A percentile compares a stretch with the other conserved stretches of the same genome.
phyloP scores from a whole-genome alignment of 768 basidiomycete species.

The Phanerodontia chrysosporium region DNA sequence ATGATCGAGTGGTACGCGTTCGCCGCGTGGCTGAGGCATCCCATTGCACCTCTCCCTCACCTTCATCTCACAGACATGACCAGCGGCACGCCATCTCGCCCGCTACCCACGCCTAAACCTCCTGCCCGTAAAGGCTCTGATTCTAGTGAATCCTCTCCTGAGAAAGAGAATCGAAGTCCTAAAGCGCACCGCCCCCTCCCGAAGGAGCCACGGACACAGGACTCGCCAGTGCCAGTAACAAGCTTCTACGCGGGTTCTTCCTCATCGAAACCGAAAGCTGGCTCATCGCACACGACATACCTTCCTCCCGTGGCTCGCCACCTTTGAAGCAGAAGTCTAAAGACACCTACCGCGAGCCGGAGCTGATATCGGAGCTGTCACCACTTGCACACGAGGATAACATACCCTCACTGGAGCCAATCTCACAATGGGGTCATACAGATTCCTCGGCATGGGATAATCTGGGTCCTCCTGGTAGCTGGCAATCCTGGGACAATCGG shows the following conservation, averaged over 20 bases:
- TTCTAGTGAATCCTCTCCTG: neutral
- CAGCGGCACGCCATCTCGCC: constrained; percentile 1
- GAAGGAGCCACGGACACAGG: neutral
- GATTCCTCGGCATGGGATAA: constrained; percentile 1
- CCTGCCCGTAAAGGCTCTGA: neutral
- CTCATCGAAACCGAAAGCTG: constrained; percentile 7
- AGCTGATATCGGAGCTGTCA: constrained; percentile 2
- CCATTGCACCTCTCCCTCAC: neutral
- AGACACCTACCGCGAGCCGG: constrained; percentile 12
- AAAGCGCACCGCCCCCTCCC: constrained; percentile 8
- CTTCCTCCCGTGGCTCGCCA: constrained; percentile 1
- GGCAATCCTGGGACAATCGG: constrained; percentile 1
- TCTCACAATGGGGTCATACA: neutral
- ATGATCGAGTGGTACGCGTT: constrained; percentile 1
- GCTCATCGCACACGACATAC: constrained; percentile 12
- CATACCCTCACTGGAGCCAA: constrained; percentile 7
- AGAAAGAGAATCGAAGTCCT: constrained; percentile 13
- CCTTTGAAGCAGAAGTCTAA: constrained; percentile 3
- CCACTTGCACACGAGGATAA: neutral
- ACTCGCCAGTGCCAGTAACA: neutral
- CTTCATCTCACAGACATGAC: constrained; percentile 1
- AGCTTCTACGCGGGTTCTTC: constrained; percentile 7
- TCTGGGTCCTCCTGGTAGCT: neutral
- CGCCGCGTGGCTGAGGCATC: constrained; percentile 5
- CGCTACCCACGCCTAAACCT: neutral